Conservation (phyloP, 2,329 filamentous ascomycete genomes). For the Colletotrichum cordylinicola region DNA sequence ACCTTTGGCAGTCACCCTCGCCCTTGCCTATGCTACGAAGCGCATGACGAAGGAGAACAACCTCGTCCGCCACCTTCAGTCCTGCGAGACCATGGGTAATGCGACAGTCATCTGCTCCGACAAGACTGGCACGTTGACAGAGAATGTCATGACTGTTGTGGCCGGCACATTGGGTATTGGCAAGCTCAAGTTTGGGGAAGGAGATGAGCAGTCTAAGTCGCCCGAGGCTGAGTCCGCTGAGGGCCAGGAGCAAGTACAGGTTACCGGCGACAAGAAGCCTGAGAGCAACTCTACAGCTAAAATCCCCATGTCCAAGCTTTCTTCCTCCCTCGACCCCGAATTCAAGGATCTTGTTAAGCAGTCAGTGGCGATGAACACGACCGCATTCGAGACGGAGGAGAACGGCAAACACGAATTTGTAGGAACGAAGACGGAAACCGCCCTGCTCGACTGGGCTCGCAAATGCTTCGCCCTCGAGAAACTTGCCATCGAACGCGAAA, state of each 20-base stretch:
- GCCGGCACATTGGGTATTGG: slow-evolving; percentile 55
- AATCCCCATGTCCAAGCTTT: slow-evolving; percentile 13
- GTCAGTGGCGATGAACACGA: slow-evolving; percentile 54
- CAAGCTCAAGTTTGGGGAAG: slow-evolving; percentile 42
- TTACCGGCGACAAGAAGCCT: neutral
- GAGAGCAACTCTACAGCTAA: neutral
- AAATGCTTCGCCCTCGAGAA: slow-evolving; percentile 41
- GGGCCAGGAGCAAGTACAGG: neutral
- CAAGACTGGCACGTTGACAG: slow-evolving; percentile 70
- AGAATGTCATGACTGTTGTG: slow-evolving; percentile 68
- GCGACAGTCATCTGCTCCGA: slow-evolving; percentile 69
- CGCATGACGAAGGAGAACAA: slow-evolving; percentile 70
- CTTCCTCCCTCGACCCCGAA: slow-evolving; percentile 34
- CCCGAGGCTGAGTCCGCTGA: slow-evolving; percentile 2
- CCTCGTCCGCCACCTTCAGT: slow-evolving; percentile 62
- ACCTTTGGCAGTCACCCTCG: slow-evolving; percentile 65
- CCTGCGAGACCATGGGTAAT: slow-evolving; percentile 70
- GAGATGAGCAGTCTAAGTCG: slow-evolving; percentile 21
- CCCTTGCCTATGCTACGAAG: slow-evolving; percentile 67
- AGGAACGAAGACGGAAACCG: slow-evolving; percentile 62
- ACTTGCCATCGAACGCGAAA: slow-evolving; percentile 52
- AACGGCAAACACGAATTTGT: slow-evolving; percentile 50
- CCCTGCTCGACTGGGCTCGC: slow-evolving; percentile 44
- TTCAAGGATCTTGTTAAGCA: slow-evolving; percentile 42
- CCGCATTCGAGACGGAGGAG: slow-evolving; percentile 56